These are phyloP conservation scores for Yamadazyma akitaensis DNA, from an alignment of 805 yeast species.

Conservation along the genomic window DNA sequence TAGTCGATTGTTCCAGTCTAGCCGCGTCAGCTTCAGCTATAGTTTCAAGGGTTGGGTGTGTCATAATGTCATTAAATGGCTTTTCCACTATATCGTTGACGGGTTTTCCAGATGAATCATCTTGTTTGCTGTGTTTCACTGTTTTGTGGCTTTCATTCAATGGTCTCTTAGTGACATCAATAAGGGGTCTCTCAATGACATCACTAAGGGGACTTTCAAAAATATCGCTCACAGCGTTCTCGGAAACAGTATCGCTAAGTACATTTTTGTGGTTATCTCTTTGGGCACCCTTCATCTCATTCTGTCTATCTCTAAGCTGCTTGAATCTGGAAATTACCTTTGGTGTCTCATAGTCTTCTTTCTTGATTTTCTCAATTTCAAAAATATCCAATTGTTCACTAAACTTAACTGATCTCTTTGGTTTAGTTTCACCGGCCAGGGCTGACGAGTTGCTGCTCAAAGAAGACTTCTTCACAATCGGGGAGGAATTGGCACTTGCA, in stretches of 20 bases:
- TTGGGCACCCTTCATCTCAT: not conserved
- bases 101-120: not conserved
- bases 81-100: slow-evolving; percentile 2
- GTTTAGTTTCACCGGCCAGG: not conserved
- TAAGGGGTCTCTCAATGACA: slow-evolving; percentile 5
- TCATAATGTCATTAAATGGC: slow-evolving; percentile 2
- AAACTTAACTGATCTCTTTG: slow-evolving; percentile 52
- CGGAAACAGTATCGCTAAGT: not conserved
- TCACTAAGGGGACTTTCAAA: slow-evolving; percentile 5
- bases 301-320: slow-evolving; percentile 8
- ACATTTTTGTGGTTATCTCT: not conserved
- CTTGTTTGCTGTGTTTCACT: too few relatives aligned
- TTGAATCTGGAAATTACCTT: slow-evolving; percentile 17
- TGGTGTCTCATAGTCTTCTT: slow-evolving; percentile 33
- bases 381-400: slow-evolving; percentile 52
- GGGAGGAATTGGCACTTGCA: not conserved
- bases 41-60: not conserved
- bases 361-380: slow-evolving; percentile 57
- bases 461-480: not conserved
- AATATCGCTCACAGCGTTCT: slow-evolving; percentile 3
- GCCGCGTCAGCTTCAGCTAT: not conserved
- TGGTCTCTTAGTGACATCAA: too few relatives aligned
- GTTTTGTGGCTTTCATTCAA: too few relatives aligned
- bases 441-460: not conserved
- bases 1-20: too few relatives aligned